Conservation (phyloP, 441 rosid genomes). For the Gossypium gossypioides region DNA sequence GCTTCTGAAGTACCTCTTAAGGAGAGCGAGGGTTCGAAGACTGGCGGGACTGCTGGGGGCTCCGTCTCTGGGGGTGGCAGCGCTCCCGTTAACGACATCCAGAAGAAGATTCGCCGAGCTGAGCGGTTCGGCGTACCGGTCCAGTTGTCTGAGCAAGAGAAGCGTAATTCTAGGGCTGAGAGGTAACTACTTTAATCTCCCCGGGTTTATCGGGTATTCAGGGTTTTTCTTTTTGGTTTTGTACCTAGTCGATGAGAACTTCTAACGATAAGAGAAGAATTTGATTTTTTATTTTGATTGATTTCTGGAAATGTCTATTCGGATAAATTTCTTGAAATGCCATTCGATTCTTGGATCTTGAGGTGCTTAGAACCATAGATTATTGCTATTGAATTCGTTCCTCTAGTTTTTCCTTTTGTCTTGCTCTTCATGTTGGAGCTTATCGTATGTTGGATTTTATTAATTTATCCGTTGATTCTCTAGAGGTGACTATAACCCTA, state of each 20-base stretch:
- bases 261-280: neutral
- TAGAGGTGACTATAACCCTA: neutral
- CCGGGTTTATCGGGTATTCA: neutral
- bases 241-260: neutral
- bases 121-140: slow-evolving; percentile 80
- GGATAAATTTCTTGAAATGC: neutral
- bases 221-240: slow-evolving; percentile 4
- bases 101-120: slow-evolving; percentile 80
- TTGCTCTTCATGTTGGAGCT: neutral
- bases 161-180: slow-evolving; percentile 80
- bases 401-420: neutral
- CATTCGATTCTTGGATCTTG: neutral
- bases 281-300: neutral
- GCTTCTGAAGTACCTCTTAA: slow-evolving; percentile 13
- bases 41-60: slow-evolving; percentile 13
- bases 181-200: slow-evolving; percentile 29
- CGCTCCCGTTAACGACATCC: slow-evolving; percentile 34
- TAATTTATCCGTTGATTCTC: neutral
- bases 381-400: neutral
- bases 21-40: slow-evolving; percentile 27
- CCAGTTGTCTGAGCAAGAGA: slow-evolving; percentile 71
- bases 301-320: neutral
- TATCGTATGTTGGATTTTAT: neutral
- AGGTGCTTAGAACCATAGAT: neutral
- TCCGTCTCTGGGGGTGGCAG: slow-evolving; percentile 20